Evolutionary conservation across 2,329 filamentous ascomycete genomes (phyloP).

Genomic region (Colletotrichum navitas): DNA sequence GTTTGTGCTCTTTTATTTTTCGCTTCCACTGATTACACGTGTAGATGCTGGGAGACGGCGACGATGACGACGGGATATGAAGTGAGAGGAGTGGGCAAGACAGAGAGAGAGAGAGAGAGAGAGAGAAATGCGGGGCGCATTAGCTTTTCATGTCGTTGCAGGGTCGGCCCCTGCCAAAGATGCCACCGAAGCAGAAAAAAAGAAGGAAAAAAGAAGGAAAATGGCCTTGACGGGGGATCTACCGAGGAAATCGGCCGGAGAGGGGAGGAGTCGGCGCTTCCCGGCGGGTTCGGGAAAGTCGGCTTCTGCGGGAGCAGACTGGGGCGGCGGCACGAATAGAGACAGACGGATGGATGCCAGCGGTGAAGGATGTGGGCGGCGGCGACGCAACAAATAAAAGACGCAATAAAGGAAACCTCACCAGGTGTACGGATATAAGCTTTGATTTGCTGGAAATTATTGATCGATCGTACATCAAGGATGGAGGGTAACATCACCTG

Average conservation of each 20-base stretch:
- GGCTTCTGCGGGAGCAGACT: neutral
- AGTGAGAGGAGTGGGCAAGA: neutral
- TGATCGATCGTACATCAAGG: constrained; percentile 16
- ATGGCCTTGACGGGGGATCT: neutral
- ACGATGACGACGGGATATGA: neutral
- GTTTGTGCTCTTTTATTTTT: neutral
- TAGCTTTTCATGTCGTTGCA: neutral
- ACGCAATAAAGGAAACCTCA: neutral
- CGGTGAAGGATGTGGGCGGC: neutral
- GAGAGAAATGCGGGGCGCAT: constrained; percentile 7
- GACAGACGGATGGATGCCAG: neutral
- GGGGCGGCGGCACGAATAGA: neutral
- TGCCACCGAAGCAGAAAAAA: neutral
- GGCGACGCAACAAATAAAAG: neutral
- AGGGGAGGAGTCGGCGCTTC: neutral
- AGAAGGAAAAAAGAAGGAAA: neutral
- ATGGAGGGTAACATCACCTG: neutral
- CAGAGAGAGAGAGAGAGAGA: neutral
- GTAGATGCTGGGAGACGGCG: neutral
- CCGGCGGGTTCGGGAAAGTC: neutral
- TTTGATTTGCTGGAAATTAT: constrained; percentile 11
- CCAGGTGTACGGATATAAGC: neutral
- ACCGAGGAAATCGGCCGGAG: neutral
- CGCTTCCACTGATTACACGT: neutral
- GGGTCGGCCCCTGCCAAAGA: neutral